Evolutionary conservation across 352 stramenopile genomes (phyloP), one percentile per base, ranked within the genome.

Genomic region (Pythium sp.): DNA sequence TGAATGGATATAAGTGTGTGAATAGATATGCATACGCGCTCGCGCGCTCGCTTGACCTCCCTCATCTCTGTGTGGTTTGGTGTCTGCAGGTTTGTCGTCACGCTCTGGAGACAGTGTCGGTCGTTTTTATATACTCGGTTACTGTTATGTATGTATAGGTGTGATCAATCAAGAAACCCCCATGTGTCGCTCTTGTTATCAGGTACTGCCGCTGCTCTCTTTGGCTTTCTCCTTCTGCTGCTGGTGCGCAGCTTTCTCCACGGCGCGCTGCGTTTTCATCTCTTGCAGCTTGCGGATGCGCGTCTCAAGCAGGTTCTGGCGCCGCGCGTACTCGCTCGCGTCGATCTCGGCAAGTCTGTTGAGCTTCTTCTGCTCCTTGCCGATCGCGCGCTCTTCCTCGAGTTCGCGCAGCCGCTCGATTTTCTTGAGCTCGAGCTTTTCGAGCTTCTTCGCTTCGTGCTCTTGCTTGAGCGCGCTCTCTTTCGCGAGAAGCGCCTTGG

Each of bases 321-420:
- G 79, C 3, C 76, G 76, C 22, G 71, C 67, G 64, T 89, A 91
- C 71, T 90, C 84, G 46, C 58, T 46, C 22, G 64, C 47, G 30
- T 88, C 77, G 2, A 49, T 68, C 51, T 85, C 79, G 8, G 84
- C 82, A 7, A 92, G 74, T 22, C 70, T 76, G 62, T 87, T 68
- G n/a, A 94, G 74, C 54, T 77, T 73, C 30, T 81, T 82, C 32
- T 90, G 77, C 58, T 92, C 82, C 55, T 86, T 86, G 18, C 77
- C 76, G 64, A 89, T 88, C 43, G 79, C 79, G 26, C 81, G 70
- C 66, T 87, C 80, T 47, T 91, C 85, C 24, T 91, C 79, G 14
- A 86, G 65, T 59, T 89, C 79, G 8, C 68, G 77, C 7, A 89
- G 65, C 5, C 79, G 79, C 63, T 81, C 78, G 9, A 72, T 76